Evolutionary conservation across 495 filamentous ascomycete genomes (phyloP).

Genomic region (Penicillium goetzii): DNA sequence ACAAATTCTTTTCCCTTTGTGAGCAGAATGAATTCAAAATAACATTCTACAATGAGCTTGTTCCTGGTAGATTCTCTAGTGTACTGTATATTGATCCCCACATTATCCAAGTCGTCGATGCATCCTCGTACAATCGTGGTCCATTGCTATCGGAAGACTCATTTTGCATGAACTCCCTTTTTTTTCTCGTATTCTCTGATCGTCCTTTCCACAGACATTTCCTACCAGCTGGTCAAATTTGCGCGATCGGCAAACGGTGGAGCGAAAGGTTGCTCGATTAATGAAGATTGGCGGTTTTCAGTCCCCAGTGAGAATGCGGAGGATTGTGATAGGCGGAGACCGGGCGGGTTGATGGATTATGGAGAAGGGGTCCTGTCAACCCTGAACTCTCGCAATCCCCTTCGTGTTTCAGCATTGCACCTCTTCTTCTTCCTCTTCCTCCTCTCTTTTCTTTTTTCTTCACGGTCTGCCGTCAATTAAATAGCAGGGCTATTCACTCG

Average conservation of each 20-base stretch:
- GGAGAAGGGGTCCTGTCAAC: conserved; percentile 19
- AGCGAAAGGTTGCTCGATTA: conserved; percentile 15
- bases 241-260: conserved; percentile 36
- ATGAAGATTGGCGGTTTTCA: conserved; percentile 32
- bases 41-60: conserved; percentile 13
- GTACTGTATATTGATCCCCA: not conserved
- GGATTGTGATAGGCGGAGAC: conserved; percentile 29
- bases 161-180: not conserved
- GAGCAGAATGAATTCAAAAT: conserved; percentile 29
- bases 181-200: too few relatives aligned
- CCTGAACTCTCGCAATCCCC: conserved; percentile 21
- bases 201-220: not conserved
- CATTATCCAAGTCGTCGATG: not conserved
- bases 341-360: not conserved
- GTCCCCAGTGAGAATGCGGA: conserved; percentile 19
- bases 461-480: not conserved
- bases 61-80: conserved; percentile 1
- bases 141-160: too few relatives aligned
- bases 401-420: conserved; percentile 29
- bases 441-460: conserved; percentile 9
- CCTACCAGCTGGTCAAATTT: conserved; percentile 5
- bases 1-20: conserved; percentile 38
- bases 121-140: not conserved
- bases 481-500: conserved; percentile 12
- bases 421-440: conserved; percentile 9